These are phyloP conservation scores for Coniochaeta hoffmannii DNA, from an alignment of 2,329 filamentous ascomycete genomes.

Conservation along the genomic window DNA sequence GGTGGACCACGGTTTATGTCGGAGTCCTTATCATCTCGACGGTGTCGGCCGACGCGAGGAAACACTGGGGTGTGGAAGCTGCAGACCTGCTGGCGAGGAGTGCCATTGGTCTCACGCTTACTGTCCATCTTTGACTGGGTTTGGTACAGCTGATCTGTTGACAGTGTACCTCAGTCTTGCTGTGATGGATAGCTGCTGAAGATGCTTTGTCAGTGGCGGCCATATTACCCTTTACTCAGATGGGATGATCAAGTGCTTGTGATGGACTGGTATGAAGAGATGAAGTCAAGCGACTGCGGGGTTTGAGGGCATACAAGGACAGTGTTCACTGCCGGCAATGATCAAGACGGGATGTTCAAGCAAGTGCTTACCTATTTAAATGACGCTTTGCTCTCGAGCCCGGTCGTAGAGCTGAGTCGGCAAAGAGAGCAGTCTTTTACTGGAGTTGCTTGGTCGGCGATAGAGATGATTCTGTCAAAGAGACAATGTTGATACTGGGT, in stretches of 20 bases:
- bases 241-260: not conserved
- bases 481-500: not conserved
- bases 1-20: not conserved
- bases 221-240: not conserved
- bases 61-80: not conserved
- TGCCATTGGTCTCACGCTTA: not conserved
- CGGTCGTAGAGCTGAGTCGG: not conserved
- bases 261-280: not conserved
- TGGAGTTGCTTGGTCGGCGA: not conserved
- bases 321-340: not conserved
- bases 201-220: not conserved
- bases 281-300: not conserved
- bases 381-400: not conserved
- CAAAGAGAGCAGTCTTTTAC: not conserved
- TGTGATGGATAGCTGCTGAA: not conserved
- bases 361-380: not conserved
- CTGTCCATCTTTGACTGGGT: not conserved
- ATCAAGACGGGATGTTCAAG: not conserved
- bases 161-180: not conserved
- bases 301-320: not conserved
- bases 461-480: not conserved
- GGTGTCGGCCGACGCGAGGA: not conserved
- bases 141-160: not conserved
- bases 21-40: not conserved
- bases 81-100: not conserved